Evolutionary conservation across 129 eudicot genomes (phyloP).

Genomic region (Lonicera japonica): DNA sequence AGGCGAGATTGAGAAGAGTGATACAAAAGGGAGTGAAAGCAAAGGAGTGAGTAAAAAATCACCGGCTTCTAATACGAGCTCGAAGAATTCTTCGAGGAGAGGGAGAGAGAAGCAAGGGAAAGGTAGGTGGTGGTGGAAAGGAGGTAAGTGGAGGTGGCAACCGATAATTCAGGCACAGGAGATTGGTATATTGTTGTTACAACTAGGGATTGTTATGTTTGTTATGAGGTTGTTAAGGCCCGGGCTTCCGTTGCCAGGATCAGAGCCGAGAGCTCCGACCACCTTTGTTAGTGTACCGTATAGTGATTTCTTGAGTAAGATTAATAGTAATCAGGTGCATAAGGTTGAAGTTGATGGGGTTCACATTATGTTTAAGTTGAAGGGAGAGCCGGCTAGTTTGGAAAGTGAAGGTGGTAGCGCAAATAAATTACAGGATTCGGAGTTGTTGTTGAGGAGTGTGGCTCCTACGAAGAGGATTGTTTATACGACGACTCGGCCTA

Average conservation of each 20-base stretch:
- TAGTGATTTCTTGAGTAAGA: slow-evolving; percentile 81
- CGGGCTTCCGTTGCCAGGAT: slow-evolving; percentile 70
- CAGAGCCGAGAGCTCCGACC: slow-evolving; percentile 68
- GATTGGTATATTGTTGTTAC: slow-evolving; percentile 70
- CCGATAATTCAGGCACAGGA: slow-evolving; percentile 91
- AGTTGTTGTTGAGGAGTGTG: slow-evolving; percentile 56
- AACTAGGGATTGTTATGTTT: slow-evolving; percentile 80
- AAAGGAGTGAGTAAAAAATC: slow-evolving; percentile 19
- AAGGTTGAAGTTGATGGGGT: slow-evolving; percentile 98
- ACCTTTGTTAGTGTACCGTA: slow-evolving; percentile 77
- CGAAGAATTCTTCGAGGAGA: slow-evolving; percentile 34
- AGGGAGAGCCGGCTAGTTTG: slow-evolving; percentile 33
- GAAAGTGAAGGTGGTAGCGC: slow-evolving; percentile 31
- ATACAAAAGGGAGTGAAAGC: slow-evolving; percentile 30
- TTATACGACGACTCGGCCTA: slow-evolving; percentile 82
- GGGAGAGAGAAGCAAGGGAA: slow-evolving; percentile 69
- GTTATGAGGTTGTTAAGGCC: slow-evolving; percentile 80
- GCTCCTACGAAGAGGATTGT: slow-evolving; percentile 71
- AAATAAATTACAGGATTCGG: slow-evolving; percentile 69
- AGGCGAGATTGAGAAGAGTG: slow-evolving; percentile 32
- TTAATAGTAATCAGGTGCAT: slow-evolving; percentile 68
- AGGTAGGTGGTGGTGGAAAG: slow-evolving; percentile 49
- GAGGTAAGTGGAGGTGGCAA: slow-evolving; percentile 80
- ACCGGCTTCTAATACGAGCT: slow-evolving; percentile 12
- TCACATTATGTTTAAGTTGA: slow-evolving; percentile 86